A percentile compares a stretch with the other conserved stretches of the same genome.
Conservation (phyloP, 371 early-diverging fungal genomes). For the Mucor irregularis region DNA sequence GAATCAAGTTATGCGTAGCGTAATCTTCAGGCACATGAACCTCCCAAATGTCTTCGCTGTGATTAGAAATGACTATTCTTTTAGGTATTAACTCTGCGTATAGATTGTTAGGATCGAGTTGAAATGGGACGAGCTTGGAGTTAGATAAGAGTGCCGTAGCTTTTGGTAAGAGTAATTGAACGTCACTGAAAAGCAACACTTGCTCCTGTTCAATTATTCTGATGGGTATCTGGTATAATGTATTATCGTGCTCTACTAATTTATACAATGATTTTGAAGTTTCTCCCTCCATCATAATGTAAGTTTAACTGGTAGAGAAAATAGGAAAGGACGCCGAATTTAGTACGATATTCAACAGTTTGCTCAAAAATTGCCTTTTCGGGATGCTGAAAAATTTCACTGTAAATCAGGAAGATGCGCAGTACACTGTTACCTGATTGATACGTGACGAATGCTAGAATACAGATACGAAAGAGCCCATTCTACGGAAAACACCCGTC, state of each 20-base stretch:
- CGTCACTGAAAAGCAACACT: conserved; percentile 37
- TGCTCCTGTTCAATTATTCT: conserved; percentile 30
- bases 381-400: too few relatives aligned
- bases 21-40: conserved; percentile 28
- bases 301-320: not conserved
- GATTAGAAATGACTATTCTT: conserved; percentile 28
- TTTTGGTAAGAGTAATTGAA: conserved; percentile 36
- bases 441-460: too few relatives aligned
- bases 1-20: not conserved
- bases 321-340: not conserved
- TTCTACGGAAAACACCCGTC: too few relatives aligned
- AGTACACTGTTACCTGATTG: too few relatives aligned
- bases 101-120: conserved; percentile 25
- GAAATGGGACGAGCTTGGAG: conserved; percentile 42
- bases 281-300: conserved; percentile 12
- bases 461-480: too few relatives aligned
- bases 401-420: too few relatives aligned
- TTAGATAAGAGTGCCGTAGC: conserved; percentile 40
- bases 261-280: conserved; percentile 18
- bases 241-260: conserved; percentile 32
- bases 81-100: conserved; percentile 28
- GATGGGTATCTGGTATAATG: conserved; percentile 38
- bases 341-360: too few relatives aligned
- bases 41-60: conserved; percentile 32
- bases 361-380: too few relatives aligned